A percentile compares a stretch with the other conserved stretches of the same genome.
phyloP scores from a whole-genome alignment of 2,329 filamentous ascomycete species.

The Teratosphaeria epicoccoides region DNA sequence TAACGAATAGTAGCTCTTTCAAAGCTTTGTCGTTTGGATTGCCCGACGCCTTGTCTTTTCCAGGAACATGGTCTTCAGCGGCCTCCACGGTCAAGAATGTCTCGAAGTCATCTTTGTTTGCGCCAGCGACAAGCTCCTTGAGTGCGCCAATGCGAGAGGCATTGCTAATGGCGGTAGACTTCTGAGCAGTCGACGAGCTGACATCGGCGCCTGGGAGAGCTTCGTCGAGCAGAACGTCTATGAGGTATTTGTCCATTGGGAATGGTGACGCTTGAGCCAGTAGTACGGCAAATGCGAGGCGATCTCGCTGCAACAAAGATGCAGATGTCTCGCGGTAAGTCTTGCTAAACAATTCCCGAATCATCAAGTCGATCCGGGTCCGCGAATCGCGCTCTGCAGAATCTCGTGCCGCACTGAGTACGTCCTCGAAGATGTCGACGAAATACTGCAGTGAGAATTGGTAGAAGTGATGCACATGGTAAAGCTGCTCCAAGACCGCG shows the following conservation, averaged over 20 bases:
- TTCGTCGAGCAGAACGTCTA: conserved; percentile 77
- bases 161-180: conserved; percentile 56
- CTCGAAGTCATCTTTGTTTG: conserved; percentile 60
- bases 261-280: conserved; percentile 93
- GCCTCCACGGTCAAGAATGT: conserved; percentile 75
- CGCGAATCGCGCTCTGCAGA: conserved; percentile 51
- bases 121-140: conserved; percentile 57
- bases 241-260: conserved; percentile 80
- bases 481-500: conserved; percentile 88
- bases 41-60: conserved; percentile 49
- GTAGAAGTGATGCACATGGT: conserved; percentile 98
- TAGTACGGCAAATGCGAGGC: conserved; percentile 87
- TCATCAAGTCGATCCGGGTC: conserved; percentile 74
- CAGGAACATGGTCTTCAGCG: conserved; percentile 73
- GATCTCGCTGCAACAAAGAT: conserved; percentile 84
- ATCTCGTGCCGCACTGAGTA: conserved; percentile 69
- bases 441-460: conserved; percentile 99
- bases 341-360: conserved; percentile 82
- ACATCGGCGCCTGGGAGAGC: conserved; percentile 66
- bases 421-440: conserved; percentile 90
- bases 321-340: conserved; percentile 90
- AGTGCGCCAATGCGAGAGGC: conserved; percentile 62
- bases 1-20: conserved; percentile 77
- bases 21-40: conserved; percentile 65
- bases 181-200: conserved; percentile 54